Evolutionary conservation across 2,329 filamentous ascomycete genomes (phyloP).

Genomic region (Rutstroemia sp.): DNA sequence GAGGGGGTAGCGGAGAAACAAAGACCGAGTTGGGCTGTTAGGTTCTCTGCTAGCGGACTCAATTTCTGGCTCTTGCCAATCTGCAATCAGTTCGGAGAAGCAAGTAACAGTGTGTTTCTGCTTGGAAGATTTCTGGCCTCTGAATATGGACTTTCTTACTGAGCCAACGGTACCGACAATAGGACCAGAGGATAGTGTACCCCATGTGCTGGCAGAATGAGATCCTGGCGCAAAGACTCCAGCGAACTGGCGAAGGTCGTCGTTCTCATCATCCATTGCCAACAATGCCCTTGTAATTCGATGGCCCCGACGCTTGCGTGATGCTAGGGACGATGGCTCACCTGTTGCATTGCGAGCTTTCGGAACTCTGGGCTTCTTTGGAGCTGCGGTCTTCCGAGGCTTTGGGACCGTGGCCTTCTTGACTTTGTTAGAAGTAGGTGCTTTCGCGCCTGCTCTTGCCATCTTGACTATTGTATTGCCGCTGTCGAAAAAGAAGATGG

Average conservation of each 20-base stretch:
- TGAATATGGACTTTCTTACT: constrained; percentile 3
- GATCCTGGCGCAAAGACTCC: neutral
- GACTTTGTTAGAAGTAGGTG: neutral
- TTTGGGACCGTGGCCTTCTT: neutral
- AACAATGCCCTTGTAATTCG: constrained; percentile 3
- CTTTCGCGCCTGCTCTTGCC: neutral
- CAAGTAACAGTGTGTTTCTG: neutral
- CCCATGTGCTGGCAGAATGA: constrained; percentile 10
- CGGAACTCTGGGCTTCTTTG: neutral
- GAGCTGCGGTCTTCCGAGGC: neutral
- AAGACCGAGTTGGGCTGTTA: constrained; percentile 13
- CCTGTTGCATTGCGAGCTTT: neutral
- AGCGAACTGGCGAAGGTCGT: constrained; percentile 1
- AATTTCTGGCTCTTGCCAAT: neutral
- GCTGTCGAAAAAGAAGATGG: neutral
- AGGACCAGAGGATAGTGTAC: neutral
- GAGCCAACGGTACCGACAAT: neutral
- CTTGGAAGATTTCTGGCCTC: neutral
- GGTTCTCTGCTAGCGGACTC: constrained; percentile 1
- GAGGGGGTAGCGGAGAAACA: constrained; percentile 17
- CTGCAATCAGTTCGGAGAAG: neutral
- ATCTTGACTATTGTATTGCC: neutral
- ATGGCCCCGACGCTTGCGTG: constrained; percentile 1
- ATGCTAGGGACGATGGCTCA: neutral
- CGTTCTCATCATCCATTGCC: constrained; percentile 8